These are phyloP conservation scores for Paramecium caudatum DNA, from an alignment of 73 alveolate species.

Conservation along the genomic window DNA sequence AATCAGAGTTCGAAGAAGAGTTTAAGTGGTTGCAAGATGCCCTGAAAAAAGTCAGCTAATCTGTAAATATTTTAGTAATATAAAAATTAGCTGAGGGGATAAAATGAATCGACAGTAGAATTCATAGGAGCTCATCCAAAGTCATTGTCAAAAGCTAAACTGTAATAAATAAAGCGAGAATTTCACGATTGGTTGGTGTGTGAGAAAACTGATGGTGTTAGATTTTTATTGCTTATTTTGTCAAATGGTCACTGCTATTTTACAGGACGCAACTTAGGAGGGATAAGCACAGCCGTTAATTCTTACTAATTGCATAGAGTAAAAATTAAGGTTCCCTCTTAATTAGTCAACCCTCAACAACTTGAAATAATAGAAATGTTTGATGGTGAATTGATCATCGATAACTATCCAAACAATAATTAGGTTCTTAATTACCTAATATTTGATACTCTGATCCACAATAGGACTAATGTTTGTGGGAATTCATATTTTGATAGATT, in stretches of 20 bases:
- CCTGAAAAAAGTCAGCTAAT: neutral
- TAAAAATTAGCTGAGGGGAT: neutral
- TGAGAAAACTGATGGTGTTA: conserved; percentile 74
- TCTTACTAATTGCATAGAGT: conserved; percentile 11
- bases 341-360: neutral
- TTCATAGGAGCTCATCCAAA: conserved; percentile 74
- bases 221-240: conserved; percentile 48
- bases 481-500: conserved; percentile 17
- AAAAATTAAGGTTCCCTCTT: conserved; percentile 2
- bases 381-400: conserved; percentile 66
- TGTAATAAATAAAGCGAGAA: neutral
- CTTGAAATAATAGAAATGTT: conserved; percentile 56
- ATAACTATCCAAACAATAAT: conserved; percentile 19
- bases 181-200: conserved; percentile 22
- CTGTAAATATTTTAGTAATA: too few species aligned
- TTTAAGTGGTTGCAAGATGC: neutral
- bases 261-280: conserved; percentile 66
- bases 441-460: conserved; percentile 68
- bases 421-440: conserved; percentile 31
- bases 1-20: neutral
- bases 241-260: conserved; percentile 43
- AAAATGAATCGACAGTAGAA: neutral
- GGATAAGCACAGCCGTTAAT: neutral
- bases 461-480: neutral
- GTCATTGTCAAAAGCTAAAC: conserved; percentile 46